Base-by-base conservation (phyloP, 306 rosid genomes). In the Dryas drummondii region DNA sequence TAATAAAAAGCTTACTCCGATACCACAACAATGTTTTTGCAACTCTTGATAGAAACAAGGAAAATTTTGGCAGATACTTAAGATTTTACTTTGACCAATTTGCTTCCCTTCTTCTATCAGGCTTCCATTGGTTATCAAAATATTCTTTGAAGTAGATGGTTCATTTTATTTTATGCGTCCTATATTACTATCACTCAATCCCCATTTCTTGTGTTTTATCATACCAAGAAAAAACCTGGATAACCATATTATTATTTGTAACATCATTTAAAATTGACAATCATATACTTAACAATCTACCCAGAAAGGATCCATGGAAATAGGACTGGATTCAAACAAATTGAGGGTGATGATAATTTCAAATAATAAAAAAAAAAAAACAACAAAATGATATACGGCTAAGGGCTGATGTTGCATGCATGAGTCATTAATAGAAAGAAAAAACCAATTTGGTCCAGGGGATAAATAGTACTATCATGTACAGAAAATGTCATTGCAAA, bases 401-500 rank as follows among this genome's bases (percentile, higher is more conserved):
- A 17, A 14, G 46, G 40, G 63, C 37, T 70, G 37, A 3, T 16
- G 56, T 32, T 69, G 47, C 60, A 51, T 16, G 4, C 48, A 9
- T 7, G 22, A 68, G 55, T 26, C 47, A 13, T 47, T 22, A 47
- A 17, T 32, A 1, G 72, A 6, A 48, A n/a, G 41, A 10, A 15
- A 19, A 40, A 15, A 69, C 17, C 9, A 57, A 57, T 1, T n/a
- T 4, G 9, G 14, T 16, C 11, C 10, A n/a, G 1, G 44, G 45
- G 55, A 46, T 44, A 48, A 15, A 60, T 40, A 61, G 11, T 3
- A 14, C 22, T 5, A 15, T 62, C 50, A 74, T 74, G 45, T 63
- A 62, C 70, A 74, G 42, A 74, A 63, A 74, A 40, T 8, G 42
- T 13, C 26, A 64, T 72, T 16, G n/a, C 67, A 56, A 77, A 41